Evolutionary conservation across 2,329 filamentous ascomycete genomes (phyloP).

Genomic region (Aspergillus pseudonomiae): DNA sequence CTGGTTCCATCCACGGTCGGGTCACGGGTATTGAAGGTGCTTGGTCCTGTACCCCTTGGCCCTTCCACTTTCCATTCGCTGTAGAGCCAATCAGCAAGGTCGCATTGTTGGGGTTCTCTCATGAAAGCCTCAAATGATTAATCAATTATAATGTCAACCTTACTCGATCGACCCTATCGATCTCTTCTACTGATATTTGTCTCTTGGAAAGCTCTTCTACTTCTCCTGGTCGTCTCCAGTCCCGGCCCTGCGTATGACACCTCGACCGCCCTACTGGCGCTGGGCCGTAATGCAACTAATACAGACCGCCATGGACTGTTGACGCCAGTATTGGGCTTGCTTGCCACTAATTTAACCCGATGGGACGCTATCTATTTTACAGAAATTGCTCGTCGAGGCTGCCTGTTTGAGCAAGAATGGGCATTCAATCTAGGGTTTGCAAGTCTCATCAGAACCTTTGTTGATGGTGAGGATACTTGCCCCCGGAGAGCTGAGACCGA

Average conservation of each 20-base stretch:
- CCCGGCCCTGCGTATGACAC: slow-evolving; percentile 14
- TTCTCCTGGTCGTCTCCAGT: slow-evolving; percentile 4
- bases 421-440: slow-evolving; percentile 8
- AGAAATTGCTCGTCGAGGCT: slow-evolving; percentile 8
- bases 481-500: neutral
- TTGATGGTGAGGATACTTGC: neutral
- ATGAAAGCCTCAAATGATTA: neutral
- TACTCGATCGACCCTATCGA: neutral
- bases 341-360: slow-evolving; percentile 9
- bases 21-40: no score
- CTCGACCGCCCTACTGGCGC: slow-evolving; percentile 8
- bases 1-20: no score
- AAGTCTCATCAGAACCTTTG: neutral
- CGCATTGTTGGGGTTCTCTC: neutral
- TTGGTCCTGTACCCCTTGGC: neutral
- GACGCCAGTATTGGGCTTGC: neutral
- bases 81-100: neutral
- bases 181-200: slow-evolving; percentile 3
- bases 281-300: neutral
- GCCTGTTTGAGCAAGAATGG: slow-evolving; percentile 17
- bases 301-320: neutral
- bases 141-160: neutral
- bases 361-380: slow-evolving; percentile 16
- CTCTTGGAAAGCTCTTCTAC: slow-evolving; percentile 8
- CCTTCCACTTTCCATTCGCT: neutral